Evolutionary conservation across 75 land plant genomes (phyloP).

Genomic region (Sequoiadendron giganteum): DNA sequence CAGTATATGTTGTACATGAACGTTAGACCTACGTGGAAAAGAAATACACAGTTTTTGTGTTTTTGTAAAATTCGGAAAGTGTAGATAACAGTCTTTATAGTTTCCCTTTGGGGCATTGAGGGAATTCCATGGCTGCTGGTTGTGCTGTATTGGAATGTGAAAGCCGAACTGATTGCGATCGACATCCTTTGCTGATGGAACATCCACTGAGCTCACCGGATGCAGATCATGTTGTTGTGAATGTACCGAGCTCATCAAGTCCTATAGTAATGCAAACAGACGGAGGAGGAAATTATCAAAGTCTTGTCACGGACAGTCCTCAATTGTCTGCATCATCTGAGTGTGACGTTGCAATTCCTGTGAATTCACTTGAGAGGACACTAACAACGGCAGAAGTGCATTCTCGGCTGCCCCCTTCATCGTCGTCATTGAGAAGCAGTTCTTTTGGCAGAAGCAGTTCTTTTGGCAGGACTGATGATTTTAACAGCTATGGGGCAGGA

Average conservation of each 20-base stretch:
- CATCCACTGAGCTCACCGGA: conserved; percentile 5
- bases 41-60: not conserved
- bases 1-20: not conserved
- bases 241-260: not conserved
- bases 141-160: conserved; percentile 16
- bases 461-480: conserved; percentile 22
- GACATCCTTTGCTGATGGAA: conserved; percentile 50
- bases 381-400: conserved; percentile 19
- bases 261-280: not conserved
- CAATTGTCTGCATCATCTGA: conserved; percentile 25
- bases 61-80: not conserved
- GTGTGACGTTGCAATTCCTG: conserved; percentile 10
- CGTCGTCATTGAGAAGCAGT: conserved; percentile 12
- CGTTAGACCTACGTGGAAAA: not conserved
- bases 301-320: conserved; percentile 12
- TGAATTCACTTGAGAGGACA: conserved; percentile 7
- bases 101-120: not conserved
- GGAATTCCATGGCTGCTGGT: conserved; percentile 40
- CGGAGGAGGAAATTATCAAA: conserved; percentile 2
- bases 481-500: conserved; percentile 28
- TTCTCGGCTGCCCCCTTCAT: conserved; percentile 9
- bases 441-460: conserved; percentile 12
- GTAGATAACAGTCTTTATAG: not conserved
- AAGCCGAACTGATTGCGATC: conserved; percentile 18
- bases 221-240: conserved; percentile 35